Evolutionary conservation across 148 eudicot species (phyloP).

Genomic region (Agrostemma githago): DNA sequence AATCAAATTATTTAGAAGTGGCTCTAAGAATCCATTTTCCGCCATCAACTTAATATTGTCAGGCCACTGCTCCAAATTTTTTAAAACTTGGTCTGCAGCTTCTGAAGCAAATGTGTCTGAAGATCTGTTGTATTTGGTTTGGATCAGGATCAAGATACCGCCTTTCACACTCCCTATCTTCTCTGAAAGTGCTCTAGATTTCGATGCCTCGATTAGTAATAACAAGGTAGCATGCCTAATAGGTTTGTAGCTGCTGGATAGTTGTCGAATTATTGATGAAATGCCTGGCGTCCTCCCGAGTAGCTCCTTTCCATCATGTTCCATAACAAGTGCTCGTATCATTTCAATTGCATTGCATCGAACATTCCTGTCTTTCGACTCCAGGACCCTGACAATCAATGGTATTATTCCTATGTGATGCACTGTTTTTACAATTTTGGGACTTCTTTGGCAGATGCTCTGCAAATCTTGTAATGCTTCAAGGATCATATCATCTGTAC

Average conservation of each 20-base stretch:
- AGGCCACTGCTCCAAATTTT: conserved; percentile 51
- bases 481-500: conserved; percentile 44
- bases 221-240: conserved; percentile 55
- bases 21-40: conserved; percentile 70
- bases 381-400: conserved; percentile 54
- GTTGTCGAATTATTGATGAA: conserved; percentile 45
- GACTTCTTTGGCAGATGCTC: conserved; percentile 40
- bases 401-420: conserved; percentile 50
- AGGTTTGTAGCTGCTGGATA: conserved; percentile 61
- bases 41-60: conserved; percentile 72
- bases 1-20: conserved; percentile 54
- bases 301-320: conserved; percentile 58
- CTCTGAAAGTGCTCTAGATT: conserved; percentile 32
- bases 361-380: conserved; percentile 46
- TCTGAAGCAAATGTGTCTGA: conserved; percentile 49
- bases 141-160: conserved; percentile 49
- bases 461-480: conserved; percentile 61
- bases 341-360: conserved; percentile 50
- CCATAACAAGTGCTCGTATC: conserved; percentile 42
- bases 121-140: conserved; percentile 45
- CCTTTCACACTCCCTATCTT: conserved; percentile 51
- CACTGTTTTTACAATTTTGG: conserved; percentile 37
- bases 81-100: conserved; percentile 55
- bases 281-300: conserved; percentile 46
- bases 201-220: conserved; percentile 62